Evolutionary conservation across 148 eudicot genomes (phyloP), one percentile per base, ranked within the genome.

Genomic region (Amaranthus palmeri): DNA sequence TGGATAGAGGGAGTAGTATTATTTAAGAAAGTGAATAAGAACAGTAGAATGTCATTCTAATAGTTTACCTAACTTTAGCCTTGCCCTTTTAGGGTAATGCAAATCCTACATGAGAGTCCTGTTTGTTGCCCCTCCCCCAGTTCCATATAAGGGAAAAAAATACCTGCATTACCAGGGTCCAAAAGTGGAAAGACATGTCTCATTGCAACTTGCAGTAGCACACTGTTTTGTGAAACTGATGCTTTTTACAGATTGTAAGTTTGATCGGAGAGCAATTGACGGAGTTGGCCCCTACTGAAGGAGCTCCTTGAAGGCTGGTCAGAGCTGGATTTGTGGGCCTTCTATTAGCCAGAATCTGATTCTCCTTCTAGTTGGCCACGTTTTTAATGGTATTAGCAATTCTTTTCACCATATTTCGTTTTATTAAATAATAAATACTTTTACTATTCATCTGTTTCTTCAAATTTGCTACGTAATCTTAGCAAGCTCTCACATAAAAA

Each of bases 221-320:
- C 36, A 25, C 36, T 25, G 47, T n/a, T 8, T 64, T 5, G 11
- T 65, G 43, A 3, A 52, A 67, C 78, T 59, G 52, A 58, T 58
- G 13, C 44, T 63, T 25, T 25, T 25, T 25, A 25, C 66, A 48
- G 10, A 49, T 44, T n/a, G 36, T 25, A 25, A 25, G 36, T 51
- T 25, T 49, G 65, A 47, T 14, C 56, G 70, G 59, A 60, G 61
- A 58, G 74, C 51, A 54, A 57, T 70, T 67, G 62, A 51, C 43
- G 70, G 68, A 18, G 71, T 60, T 45, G 75, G 78, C 81, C 83
- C 82, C 85, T 82, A 77, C 82, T 25, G 58, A 41, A 71, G 53
- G 49, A 50, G 51, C 50, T 73, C 52, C 40, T n/a, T 4, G 51
- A 61, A 78, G 68, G 75, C 72, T 71, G 46, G 36, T 66, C 70